Evolutionary conservation across 495 filamentous ascomycete genomes (phyloP).

Genomic region (Hypomontagnella submonticulosa): DNA sequence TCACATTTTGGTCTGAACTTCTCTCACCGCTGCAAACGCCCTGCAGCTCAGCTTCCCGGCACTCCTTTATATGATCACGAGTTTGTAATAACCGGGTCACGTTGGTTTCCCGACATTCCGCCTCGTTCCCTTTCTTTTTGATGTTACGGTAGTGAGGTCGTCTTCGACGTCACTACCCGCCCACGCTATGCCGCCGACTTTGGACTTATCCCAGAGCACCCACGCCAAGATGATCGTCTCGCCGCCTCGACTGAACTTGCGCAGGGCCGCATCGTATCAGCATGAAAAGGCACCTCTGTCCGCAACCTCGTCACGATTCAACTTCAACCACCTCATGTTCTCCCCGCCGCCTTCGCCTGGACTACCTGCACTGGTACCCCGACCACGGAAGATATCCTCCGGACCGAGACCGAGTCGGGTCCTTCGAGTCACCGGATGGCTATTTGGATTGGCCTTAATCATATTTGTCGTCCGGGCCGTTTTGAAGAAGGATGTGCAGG

Average conservation of each 20-base stretch:
- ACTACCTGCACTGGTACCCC: conserved; percentile 71
- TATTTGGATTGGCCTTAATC: conserved; percentile 44
- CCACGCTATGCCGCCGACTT: conserved; percentile 57
- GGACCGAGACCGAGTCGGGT: conserved; percentile 59
- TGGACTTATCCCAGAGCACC: conserved; percentile 60
- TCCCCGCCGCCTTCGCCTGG: conserved; percentile 70
- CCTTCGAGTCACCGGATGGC: conserved; percentile 58
- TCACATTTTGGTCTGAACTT: conserved; percentile 6
- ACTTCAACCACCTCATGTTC: conserved; percentile 70
- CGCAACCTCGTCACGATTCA: conserved; percentile 67
- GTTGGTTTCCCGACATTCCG: conserved; percentile 11
- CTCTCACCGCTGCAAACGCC: conserved; percentile 23
- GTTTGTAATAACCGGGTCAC: conserved; percentile 18
- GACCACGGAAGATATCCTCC: conserved; percentile 63
- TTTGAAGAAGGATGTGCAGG: conserved; percentile 40
- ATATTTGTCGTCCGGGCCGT: conserved; percentile 40
- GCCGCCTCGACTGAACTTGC: conserved; percentile 62
- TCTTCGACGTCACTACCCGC: conserved; percentile 37
- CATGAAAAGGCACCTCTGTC: conserved; percentile 61
- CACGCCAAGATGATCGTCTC: conserved; percentile 63
- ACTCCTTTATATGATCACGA: conserved; percentile 29
- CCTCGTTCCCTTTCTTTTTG: conserved; percentile 26
- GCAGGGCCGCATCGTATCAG: conserved; percentile 60
- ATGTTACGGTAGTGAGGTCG: conserved; percentile 34
- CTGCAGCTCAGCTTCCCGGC: conserved; percentile 25